These are phyloP conservation scores for Hordeum marinum DNA, from an alignment of 176 grass and related monocot species.

Conservation along the genomic window DNA sequence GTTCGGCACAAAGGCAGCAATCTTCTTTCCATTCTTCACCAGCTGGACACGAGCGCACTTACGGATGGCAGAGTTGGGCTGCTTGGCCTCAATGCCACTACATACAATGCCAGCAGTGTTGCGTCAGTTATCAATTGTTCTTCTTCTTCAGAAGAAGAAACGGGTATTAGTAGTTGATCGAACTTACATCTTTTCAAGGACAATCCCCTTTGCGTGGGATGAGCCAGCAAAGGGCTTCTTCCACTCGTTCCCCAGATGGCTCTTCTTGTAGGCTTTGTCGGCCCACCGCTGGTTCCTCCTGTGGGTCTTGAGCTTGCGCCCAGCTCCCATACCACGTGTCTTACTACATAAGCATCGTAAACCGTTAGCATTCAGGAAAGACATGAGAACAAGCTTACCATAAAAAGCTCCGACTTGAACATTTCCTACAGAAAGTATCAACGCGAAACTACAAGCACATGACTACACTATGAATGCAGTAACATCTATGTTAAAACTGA, in stretches of 20 bases:
- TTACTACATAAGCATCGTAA: slow-evolving; percentile 34
- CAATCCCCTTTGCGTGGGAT: slow-evolving; percentile 75
- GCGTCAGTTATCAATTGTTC: not conserved
- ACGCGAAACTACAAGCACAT: not conserved
- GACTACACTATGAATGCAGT: not conserved
- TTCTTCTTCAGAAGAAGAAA: not conserved
- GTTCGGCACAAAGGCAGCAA: slow-evolving; percentile 73
- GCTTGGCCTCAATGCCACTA: slow-evolving; percentile 73
- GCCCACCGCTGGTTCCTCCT: slow-evolving; percentile 73
- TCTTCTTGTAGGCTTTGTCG: slow-evolving; percentile 77
- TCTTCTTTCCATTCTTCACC: slow-evolving; percentile 82
- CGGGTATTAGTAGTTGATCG: too few relatives aligned
- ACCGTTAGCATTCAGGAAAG: not conserved
- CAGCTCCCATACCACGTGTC: slow-evolving; percentile 78
- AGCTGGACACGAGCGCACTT: slow-evolving; percentile 78
- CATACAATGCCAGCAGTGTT: not conserved
- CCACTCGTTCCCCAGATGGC: slow-evolving; percentile 78
- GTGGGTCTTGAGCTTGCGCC: slow-evolving; percentile 73
- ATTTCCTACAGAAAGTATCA: too few relatives aligned
- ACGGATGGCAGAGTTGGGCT: slow-evolving; percentile 80
- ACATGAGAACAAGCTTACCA: not conserved
- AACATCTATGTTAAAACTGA: not conserved
- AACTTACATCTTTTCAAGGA: slow-evolving; percentile 73
- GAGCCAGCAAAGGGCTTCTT: slow-evolving; percentile 84
- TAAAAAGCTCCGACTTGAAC: not conserved